Percentiles rank a stretch among this genome's conserved stretches.
Evolutionary conservation across 495 filamentous ascomycete species (phyloP).

Genomic region (Antarctomyces pellizariae): DNA sequence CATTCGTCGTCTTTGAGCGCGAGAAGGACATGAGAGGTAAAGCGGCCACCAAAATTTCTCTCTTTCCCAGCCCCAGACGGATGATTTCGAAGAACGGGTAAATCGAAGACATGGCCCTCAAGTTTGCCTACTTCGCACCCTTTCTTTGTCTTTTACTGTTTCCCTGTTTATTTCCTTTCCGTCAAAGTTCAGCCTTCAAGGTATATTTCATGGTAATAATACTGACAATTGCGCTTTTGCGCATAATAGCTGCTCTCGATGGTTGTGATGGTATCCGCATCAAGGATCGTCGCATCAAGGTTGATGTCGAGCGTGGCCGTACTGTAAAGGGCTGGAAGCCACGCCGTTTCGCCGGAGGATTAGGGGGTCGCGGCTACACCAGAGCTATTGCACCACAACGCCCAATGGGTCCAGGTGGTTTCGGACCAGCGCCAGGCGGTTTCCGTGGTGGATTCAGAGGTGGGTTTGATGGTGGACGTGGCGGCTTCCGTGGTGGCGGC

Average conservation of each 20-base stretch:
- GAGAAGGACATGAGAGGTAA: conserved; percentile 99
- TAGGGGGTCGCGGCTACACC: conserved; percentile 83
- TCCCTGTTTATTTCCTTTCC: conserved; percentile 5
- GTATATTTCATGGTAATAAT: conserved; percentile 24
- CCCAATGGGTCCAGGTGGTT: conserved; percentile 49
- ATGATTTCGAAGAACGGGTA: conserved; percentile 12
- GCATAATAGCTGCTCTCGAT: conserved; percentile 34
- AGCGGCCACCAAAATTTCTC: conserved; percentile 15
- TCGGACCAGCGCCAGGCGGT: conserved; percentile 23
- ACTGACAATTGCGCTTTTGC: conserved; percentile 33
- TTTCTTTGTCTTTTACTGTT: conserved; percentile 8
- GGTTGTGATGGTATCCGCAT: conserved; percentile 68
- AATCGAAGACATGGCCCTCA: conserved; percentile 25
- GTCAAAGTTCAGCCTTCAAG: conserved; percentile 11
- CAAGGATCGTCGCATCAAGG: conserved; percentile 73
- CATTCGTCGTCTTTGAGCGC: conserved; percentile 89
- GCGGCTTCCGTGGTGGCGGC: conserved; percentile 38
- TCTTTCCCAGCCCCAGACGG: conserved; percentile 15
- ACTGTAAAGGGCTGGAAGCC: conserved; percentile 92
- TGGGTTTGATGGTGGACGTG: conserved; percentile 23
- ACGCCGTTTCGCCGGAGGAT: conserved; percentile 71
- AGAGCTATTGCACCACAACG: conserved; percentile 55
- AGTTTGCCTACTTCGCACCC: conserved; percentile 31
- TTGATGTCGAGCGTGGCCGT: conserved; percentile 90
- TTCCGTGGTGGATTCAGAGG: conserved; percentile 28